A percentile compares a stretch with the other conserved stretches of the same genome.
Evolutionary conservation across 208 protist genomes (phyloP).

Genomic region (Phytomonas serpens): DNA sequence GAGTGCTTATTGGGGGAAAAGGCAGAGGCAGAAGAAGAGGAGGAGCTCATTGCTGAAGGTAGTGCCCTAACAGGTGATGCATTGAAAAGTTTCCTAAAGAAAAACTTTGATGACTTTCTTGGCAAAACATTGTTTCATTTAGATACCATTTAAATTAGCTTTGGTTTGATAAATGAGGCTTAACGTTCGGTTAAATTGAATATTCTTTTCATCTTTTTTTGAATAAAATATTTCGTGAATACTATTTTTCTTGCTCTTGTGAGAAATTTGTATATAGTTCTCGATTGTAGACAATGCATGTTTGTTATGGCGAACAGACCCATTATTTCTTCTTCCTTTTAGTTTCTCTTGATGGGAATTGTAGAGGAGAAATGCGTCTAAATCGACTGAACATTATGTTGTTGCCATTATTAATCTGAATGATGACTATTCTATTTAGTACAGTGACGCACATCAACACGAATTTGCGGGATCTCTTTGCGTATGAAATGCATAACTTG

Average conservation of each 20-base stretch:
- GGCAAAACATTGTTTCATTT: slow-evolving; percentile 40
- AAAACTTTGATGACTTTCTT: slow-evolving; percentile 75
- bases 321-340: background rate
- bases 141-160: slow-evolving; percentile 15
- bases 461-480: background rate
- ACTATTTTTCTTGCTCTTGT: background rate
- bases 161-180: background rate
- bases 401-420: background rate
- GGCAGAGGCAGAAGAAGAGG: slow-evolving; percentile 29
- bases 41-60: slow-evolving; percentile 38
- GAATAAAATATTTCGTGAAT: background rate
- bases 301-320: background rate
- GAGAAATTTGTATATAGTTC: background rate
- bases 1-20: slow-evolving; percentile 5
- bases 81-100: slow-evolving; percentile 60
- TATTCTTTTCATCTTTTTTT: slow-evolving; percentile 5
- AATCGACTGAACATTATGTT: background rate
- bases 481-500: background rate
- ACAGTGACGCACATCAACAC: background rate
- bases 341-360: background rate
- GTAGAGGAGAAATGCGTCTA: background rate
- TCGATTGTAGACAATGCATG: background rate
- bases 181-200: background rate
- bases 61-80: slow-evolving; percentile 42
- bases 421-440: background rate